Percentiles rank a stretch among this genome's conserved stretches.
Evolutionary conservation across 805 yeast genomes (phyloP).

Genomic region (Starmerella vaccinii): DNA sequence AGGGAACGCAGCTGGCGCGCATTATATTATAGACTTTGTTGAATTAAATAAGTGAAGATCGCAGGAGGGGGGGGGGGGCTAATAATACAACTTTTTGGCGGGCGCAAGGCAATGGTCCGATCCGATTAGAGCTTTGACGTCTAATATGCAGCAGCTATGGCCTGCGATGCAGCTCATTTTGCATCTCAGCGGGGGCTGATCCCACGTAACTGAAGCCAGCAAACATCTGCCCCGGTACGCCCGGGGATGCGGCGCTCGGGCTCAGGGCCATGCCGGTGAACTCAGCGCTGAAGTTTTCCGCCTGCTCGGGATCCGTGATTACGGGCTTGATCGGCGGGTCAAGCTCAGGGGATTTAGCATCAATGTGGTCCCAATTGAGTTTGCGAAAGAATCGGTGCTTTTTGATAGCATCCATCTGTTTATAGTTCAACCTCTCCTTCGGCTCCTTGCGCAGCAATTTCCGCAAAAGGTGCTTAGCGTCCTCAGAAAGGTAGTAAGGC

Average conservation of each 20-base stretch:
- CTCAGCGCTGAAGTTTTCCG: slow-evolving; percentile 74
- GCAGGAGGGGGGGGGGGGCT: too few species aligned
- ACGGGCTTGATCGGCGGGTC: slow-evolving; percentile 76
- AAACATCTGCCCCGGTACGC: slow-evolving; percentile 11
- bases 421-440: slow-evolving; percentile 50
- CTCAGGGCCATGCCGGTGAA: slow-evolving; percentile 54
- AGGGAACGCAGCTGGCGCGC: not conserved
- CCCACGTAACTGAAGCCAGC: slow-evolving; percentile 27
- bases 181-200: slow-evolving; percentile 18
- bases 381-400: slow-evolving; percentile 68
- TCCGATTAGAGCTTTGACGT: too few species aligned
- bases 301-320: slow-evolving; percentile 67
- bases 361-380: slow-evolving; percentile 56
- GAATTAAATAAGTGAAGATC: not conserved
- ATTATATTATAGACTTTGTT: not conserved
- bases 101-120: too few species aligned
- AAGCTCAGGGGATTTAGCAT: slow-evolving; percentile 38
- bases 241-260: slow-evolving; percentile 21
- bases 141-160: too few species aligned
- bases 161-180: not conserved
- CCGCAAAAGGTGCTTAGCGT: slow-evolving; percentile 64
- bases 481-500: slow-evolving; percentile 68
- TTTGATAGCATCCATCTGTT: slow-evolving; percentile 44
- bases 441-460: slow-evolving; percentile 63
- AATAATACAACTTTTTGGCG: not conserved